These are phyloP conservation scores for Chrysoporthe puriensis DNA, from an alignment of 2,329 filamentous ascomycete genomes.

Conservation along the genomic window DNA sequence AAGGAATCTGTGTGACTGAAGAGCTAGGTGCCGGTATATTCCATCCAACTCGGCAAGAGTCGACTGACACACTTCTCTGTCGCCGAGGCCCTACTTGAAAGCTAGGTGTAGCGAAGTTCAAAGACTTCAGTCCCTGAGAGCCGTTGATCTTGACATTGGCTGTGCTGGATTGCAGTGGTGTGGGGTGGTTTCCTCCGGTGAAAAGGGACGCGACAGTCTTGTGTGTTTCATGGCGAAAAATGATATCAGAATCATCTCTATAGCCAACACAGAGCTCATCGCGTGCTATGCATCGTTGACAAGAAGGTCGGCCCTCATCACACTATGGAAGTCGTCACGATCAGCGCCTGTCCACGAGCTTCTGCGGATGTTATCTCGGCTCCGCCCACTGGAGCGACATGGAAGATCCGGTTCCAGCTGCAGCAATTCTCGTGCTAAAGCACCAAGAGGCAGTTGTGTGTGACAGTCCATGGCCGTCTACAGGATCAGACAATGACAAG, in stretches of 20 bases:
- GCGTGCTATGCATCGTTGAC: slow-evolving; percentile 42
- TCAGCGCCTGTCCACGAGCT: neutral
- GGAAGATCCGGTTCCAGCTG: neutral
- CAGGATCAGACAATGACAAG: neutral
- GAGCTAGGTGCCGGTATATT: neutral
- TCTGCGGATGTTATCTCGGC: neutral
- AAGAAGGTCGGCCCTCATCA: slow-evolving; percentile 41
- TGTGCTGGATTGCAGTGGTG: neutral
- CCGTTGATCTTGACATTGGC: neutral
- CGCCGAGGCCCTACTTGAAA: neutral
- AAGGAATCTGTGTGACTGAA: neutral
- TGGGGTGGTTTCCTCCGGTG: neutral
- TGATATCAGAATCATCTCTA: slow-evolving; percentile 41
- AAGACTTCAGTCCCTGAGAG: neutral
- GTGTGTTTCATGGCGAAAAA: slow-evolving; percentile 43
- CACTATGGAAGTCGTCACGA: slow-evolving; percentile 31
- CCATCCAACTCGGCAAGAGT: neutral
- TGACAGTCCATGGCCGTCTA: neutral
- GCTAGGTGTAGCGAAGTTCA: neutral
- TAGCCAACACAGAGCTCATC: slow-evolving; percentile 44
- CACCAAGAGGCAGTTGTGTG: too few species aligned
- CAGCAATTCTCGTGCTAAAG: neutral
- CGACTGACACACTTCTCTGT: slow-evolving; percentile 6
- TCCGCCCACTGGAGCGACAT: neutral
- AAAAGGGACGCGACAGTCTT: slow-evolving; percentile 33